A percentile compares a stretch with the other conserved stretches of the same genome.
phyloP scores from a whole-genome alignment of 441 rosid genomes.

The Euphorbia schlechtendalii region DNA sequence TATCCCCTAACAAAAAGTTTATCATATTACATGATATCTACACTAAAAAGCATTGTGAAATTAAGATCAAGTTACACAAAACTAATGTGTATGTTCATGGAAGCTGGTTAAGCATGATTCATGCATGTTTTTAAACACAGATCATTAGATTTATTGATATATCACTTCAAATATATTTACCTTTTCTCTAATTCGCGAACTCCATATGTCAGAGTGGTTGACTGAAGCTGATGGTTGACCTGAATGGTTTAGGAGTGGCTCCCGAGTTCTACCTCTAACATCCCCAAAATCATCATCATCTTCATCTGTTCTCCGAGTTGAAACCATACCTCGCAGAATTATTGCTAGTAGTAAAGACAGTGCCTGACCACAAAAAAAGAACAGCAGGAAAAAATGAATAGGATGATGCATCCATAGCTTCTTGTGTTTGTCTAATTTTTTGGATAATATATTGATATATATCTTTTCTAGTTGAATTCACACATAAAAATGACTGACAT shows the following conservation, averaged over 20 bases:
- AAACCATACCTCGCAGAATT: constrained; percentile 63
- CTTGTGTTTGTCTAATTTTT: too few species aligned
- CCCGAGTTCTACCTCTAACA: constrained; percentile 50
- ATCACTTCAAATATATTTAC: constrained; percentile 27
- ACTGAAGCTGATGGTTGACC: constrained; percentile 51
- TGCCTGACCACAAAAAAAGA: constrained; percentile 36
- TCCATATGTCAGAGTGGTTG: constrained; percentile 53
- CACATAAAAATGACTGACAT: too few species aligned
- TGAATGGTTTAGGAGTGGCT: constrained; percentile 61
- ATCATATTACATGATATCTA: background rate
- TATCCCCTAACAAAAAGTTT: background rate
- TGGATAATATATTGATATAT: too few species aligned
- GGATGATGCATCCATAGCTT: background rate
- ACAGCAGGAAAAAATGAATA: constrained; percentile 4
- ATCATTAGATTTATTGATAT: background rate
- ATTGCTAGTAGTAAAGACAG: constrained; percentile 66
- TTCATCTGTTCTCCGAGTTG: constrained; percentile 41
- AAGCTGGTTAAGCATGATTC: background rate
- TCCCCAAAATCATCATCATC: constrained; percentile 60
- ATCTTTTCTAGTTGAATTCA: too few species aligned
- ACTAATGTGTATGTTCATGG: background rate
- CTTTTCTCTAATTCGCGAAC: constrained; percentile 70
- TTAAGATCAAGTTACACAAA: background rate
- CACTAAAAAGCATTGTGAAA: background rate
- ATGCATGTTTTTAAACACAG: background rate